phyloP scores from a whole-genome alignment of 305 asterid species.

The Solanum hybrid region DNA sequence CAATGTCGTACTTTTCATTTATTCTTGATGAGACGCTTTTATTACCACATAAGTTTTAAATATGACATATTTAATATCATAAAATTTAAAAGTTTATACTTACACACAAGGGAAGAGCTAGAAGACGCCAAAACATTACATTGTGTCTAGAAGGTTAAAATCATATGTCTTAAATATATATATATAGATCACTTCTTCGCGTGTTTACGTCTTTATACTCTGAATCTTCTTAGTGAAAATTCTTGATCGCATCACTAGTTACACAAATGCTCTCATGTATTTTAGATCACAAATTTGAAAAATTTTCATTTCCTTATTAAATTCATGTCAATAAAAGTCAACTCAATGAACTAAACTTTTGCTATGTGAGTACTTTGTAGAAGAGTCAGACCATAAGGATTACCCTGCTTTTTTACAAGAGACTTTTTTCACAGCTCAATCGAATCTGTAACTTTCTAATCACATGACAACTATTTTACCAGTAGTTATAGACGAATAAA shows the following conservation, averaged over 20 bases:
- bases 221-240: not conserved
- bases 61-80: not conserved
- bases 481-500: rapidly evolving
- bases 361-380: not conserved
- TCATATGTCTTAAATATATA: too few species aligned
- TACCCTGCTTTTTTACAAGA: not conserved
- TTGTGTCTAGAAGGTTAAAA: not conserved
- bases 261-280: not conserved
- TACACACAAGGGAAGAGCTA: not conserved
- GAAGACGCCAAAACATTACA: not conserved
- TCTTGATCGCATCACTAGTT: not conserved
- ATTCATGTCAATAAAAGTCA: not conserved
- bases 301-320: not conserved
- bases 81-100: not conserved
- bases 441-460: not conserved
- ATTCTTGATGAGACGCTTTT: not conserved
- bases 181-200: too few species aligned
- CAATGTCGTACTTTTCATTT: not conserved
- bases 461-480: not conserved
- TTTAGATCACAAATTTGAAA: not conserved
- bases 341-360: not conserved
- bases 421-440: not conserved
- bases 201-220: not conserved
- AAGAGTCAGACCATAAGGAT: rapidly evolving
- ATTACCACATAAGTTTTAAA: not conserved